Percentiles rank a stretch among this genome's conserved stretches.
phyloP scores from a whole-genome alignment of 331 rosid species.

The Quercus phellos region DNA sequence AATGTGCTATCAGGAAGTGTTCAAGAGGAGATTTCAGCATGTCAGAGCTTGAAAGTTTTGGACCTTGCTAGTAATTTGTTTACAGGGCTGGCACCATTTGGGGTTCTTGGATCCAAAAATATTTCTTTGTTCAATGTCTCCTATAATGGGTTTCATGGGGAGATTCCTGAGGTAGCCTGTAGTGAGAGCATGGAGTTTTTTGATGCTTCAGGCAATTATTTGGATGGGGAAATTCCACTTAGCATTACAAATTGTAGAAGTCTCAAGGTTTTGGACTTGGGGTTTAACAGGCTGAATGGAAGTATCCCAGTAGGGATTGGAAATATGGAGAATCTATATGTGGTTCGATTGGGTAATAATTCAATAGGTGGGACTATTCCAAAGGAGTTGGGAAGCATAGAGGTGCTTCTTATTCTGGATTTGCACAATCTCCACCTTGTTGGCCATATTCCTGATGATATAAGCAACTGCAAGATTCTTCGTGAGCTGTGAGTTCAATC shows the following conservation, averaged over 20 bases:
- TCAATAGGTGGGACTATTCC: conserved; percentile 70
- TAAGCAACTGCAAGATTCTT: conserved; percentile 76
- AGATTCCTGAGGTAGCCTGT: conserved; percentile 58
- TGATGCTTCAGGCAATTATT: conserved; percentile 73
- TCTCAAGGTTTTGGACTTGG: conserved; percentile 70
- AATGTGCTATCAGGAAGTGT: conserved; percentile 73
- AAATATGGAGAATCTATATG: conserved; percentile 49
- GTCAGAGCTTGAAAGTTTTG: conserved; percentile 63
- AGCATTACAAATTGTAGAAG: conserved; percentile 69
- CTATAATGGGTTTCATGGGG: conserved; percentile 55
- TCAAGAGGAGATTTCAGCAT: conserved; percentile 38
- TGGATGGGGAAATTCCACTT: conserved; percentile 75
- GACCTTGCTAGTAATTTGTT: conserved; percentile 76
- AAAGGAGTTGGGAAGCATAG: conserved; percentile 53
- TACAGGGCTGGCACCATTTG: conserved; percentile 64
- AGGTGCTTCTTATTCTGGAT: conserved; percentile 79
- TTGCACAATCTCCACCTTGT: conserved; percentile 70
- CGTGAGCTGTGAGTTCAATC: conserved; percentile 81
- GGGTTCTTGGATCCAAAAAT: conserved; percentile 53
- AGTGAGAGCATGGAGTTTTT: conserved; percentile 63
- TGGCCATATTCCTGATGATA: conserved; percentile 70
- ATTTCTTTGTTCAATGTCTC: conserved; percentile 72
- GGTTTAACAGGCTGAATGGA: conserved; percentile 63
- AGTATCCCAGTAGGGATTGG: conserved; percentile 57
- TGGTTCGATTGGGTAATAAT: conserved; percentile 71